These are phyloP conservation scores for Ceratobasidium sp. DNA, from an alignment of 1,284 basidiomycete species.

Conservation along the genomic window DNA sequence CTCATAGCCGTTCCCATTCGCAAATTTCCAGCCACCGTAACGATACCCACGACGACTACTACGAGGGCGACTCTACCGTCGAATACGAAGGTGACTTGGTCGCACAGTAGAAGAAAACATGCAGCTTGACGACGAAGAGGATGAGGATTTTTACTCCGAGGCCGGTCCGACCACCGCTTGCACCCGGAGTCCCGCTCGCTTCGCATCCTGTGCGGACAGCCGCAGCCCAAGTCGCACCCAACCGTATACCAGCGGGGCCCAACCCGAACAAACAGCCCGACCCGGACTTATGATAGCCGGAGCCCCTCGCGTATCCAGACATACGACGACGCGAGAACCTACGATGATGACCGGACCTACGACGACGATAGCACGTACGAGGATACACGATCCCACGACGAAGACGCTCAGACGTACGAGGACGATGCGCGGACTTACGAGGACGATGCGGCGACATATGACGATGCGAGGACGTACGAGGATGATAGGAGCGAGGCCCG, in stretches of 20 bases:
- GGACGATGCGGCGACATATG: slow-evolving; percentile 20
- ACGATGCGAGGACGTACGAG: slow-evolving; percentile 22
- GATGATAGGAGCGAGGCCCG: slow-evolving; percentile 26
- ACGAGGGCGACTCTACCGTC: slow-evolving; percentile 40
- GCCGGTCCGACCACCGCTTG: slow-evolving; percentile 23
- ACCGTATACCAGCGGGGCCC: slow-evolving; percentile 2
- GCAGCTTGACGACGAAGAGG: slow-evolving; percentile 39
- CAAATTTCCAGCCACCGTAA: slow-evolving; percentile 11
- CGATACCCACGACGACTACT: slow-evolving; percentile 11
- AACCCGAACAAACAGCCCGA: slow-evolving; percentile 5
- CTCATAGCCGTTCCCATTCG: slow-evolving; percentile 18
- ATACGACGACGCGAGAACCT: slow-evolving; percentile 9
- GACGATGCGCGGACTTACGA: slow-evolving; percentile 36
- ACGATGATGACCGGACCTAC: slow-evolving; percentile 7
- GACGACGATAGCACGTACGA: slow-evolving; percentile 10
- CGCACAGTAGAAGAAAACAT: slow-evolving; percentile 35
- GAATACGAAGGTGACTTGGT: slow-evolving; percentile 41
- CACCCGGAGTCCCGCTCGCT: slow-evolving; percentile 17
- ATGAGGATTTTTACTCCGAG: slow-evolving; percentile 39
- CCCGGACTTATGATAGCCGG: slow-evolving; percentile 24
- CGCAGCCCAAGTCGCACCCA: slow-evolving; percentile 21
- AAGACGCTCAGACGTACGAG: slow-evolving; percentile 13
- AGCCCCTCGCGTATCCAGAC: slow-evolving; percentile 21
- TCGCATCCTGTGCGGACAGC: slow-evolving; percentile 8
- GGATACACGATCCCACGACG: slow-evolving; percentile 9